These are phyloP conservation scores for Areca catechu DNA, from an alignment of 176 grass and related monocot genomes.

Conservation along the genomic window DNA sequence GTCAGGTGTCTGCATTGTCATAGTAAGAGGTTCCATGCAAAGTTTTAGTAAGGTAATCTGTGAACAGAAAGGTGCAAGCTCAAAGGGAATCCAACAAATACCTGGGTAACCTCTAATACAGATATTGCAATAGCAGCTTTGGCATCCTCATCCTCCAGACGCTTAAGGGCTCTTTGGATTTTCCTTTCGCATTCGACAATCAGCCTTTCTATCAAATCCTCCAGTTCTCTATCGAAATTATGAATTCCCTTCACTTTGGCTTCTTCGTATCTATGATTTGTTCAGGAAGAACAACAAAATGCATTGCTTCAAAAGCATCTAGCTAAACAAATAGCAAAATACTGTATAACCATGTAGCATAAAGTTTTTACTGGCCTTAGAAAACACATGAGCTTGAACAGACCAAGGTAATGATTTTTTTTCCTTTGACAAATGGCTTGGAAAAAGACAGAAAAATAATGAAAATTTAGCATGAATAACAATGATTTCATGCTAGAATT, in stretches of 20 bases:
- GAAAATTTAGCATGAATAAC: too few relatives aligned
- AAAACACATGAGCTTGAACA: too few relatives aligned
- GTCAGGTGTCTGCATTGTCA: slow-evolving; percentile 52
- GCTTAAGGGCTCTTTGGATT: slow-evolving; percentile 89
- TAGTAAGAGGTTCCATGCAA: neutral
- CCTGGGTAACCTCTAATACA: slow-evolving; percentile 76
- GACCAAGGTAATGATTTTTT: too few relatives aligned
- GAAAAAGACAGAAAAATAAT: too few relatives aligned
- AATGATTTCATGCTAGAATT: too few relatives aligned
- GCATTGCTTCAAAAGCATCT: neutral
- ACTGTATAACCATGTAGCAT: too few relatives aligned
- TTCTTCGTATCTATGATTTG: slow-evolving; percentile 78
- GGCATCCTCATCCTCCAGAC: slow-evolving; percentile 77
- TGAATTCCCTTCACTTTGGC: slow-evolving; percentile 69
- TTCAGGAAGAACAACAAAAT: slow-evolving; percentile 37
- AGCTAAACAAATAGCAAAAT: too few relatives aligned
- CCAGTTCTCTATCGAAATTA: slow-evolving; percentile 77
- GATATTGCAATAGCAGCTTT: slow-evolving; percentile 97
- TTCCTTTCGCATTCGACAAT: slow-evolving; percentile 98
- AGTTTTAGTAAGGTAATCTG: neutral
- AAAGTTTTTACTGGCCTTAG: too few relatives aligned
- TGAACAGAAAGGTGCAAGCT: too few relatives aligned
- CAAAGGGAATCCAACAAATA: slow-evolving; percentile 17
- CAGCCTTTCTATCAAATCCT: slow-evolving; percentile 84
- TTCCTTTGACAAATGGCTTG: too few relatives aligned